These are phyloP conservation scores for Starmera caribaea DNA, from an alignment of 805 yeast genomes.

Conservation along the genomic window DNA sequence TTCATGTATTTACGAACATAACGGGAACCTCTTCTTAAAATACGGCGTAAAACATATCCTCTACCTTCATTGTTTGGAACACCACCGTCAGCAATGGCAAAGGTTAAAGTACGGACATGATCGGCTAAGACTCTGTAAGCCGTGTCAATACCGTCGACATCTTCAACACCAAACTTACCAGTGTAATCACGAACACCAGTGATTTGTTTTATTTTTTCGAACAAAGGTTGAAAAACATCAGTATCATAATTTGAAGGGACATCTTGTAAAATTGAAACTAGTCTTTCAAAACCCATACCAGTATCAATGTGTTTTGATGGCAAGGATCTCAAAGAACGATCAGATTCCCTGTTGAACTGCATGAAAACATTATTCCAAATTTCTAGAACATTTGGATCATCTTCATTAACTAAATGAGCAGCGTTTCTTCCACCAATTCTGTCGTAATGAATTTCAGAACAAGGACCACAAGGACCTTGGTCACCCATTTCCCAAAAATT, in stretches of 20 bases:
- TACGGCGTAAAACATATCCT: slow-evolving; percentile 96
- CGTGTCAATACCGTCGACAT: slow-evolving; percentile 89
- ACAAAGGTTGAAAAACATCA: slow-evolving; percentile 89
- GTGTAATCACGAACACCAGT: slow-evolving; percentile 87
- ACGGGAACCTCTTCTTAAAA: slow-evolving; percentile 95
- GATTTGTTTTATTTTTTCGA: slow-evolving; percentile 77
- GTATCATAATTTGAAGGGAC: slow-evolving; percentile 93
- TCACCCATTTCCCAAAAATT: slow-evolving; percentile 99
- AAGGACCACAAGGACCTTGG: slow-evolving; percentile 99
- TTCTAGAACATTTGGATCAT: slow-evolving; percentile 96
- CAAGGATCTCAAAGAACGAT: slow-evolving; percentile 64
- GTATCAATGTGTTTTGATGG: slow-evolving; percentile 97
- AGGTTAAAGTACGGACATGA: slow-evolving; percentile 93
- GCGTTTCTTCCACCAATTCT: slow-evolving; percentile 99
- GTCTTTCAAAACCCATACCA: slow-evolving; percentile 97
- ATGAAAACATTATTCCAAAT: slow-evolving; percentile 97
- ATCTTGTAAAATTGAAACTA: slow-evolving; percentile 89
- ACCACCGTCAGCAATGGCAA: slow-evolving; percentile 97
- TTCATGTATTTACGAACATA: slow-evolving; percentile 93
- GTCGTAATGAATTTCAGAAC: slow-evolving; percentile 96
- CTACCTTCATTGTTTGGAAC: slow-evolving; percentile 99
- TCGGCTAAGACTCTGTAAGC: slow-evolving; percentile 98
- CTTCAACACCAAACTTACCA: slow-evolving; percentile 92
- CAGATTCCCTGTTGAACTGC: slow-evolving; percentile 92
- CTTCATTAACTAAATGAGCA: slow-evolving; percentile 80